Evolutionary conservation across 202 grass and related monocot species (phyloP), one percentile per base, ranked within the genome.

Genomic region (Panicum virgatum): DNA sequence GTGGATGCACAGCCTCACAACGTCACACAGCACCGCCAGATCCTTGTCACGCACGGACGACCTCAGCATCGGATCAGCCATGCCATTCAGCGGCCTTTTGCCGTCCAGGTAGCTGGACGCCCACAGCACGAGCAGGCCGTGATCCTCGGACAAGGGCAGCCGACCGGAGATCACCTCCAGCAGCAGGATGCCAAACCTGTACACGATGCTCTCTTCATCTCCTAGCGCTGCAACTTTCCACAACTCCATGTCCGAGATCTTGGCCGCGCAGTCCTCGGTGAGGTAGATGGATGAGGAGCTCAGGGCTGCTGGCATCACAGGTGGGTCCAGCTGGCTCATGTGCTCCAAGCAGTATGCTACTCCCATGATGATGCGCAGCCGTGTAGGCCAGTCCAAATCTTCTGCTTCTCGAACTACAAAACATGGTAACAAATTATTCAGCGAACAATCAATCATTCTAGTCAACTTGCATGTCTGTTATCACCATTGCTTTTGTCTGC

Each of bases 191-290:
- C 89, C 91, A 2, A 84, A 90, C 76, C 69, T 97, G 86, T 91
- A 93, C 51, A 91, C 84, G 9, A 84, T 27, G 86, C 78, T 87
- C 29, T 86, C 80, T 72, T 90, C 61, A 13, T 72, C 50, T 52
- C n/a, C 30, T 45, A 7, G 18, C 14, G 64, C 8, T 51, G 62
- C 76, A 3, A 67, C 53, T 76, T 83, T 84, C 61, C 79, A 79
- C 34, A 97, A 66, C 25, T 78, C 81, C 15, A 90, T 50, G 79
- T 97, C 92, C 2, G 90, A 84, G 76, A 97, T 80, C 84, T 94
- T 97, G 80, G 94, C 88, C 2, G 95, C 92, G 61, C 94, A 90
- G 69, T 98, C 95, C 67, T 94, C 90, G 15, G 95, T 94, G 26
- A 93, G 86, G 77, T 90, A 91, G 60, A 98, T 90, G 34, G 87